phyloP scores from a whole-genome alignment of 257 asterid species.

The Handroanthus guayacan region DNA sequence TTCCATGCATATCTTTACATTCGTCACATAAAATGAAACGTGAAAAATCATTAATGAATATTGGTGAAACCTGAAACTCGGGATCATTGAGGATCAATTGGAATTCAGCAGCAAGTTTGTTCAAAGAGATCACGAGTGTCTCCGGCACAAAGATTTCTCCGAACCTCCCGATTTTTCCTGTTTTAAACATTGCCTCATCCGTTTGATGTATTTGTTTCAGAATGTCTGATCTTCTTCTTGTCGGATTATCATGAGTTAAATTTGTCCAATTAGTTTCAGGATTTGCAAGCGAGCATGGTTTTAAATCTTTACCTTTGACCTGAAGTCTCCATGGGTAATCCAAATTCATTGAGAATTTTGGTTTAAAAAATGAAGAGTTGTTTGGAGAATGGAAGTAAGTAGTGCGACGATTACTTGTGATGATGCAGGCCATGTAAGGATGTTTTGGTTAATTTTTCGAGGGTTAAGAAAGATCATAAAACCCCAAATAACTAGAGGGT shows the following conservation, averaged over 20 bases:
- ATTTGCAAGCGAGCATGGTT: neutral
- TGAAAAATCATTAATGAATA: neutral
- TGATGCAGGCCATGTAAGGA: neutral
- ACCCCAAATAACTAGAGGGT: neutral
- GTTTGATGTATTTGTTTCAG: slow-evolving; percentile 14
- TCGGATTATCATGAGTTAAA: neutral
- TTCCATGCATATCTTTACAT: too few relatives aligned
- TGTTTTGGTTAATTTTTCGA: neutral
- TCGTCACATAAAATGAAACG: neutral
- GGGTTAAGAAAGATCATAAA: neutral
- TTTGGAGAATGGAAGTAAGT: neutral
- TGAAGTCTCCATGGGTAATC: neutral
- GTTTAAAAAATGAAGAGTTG: neutral
- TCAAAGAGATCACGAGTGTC: slow-evolving; percentile 50
- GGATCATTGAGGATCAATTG: slow-evolving; percentile 41
- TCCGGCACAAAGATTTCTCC: slow-evolving; percentile 70
- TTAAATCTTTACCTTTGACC: neutral
- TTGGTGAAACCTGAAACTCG: slow-evolving; percentile 52
- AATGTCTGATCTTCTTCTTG: slow-evolving; percentile 1
- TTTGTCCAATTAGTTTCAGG: neutral
- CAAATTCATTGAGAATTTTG: neutral
- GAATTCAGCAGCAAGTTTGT: slow-evolving; percentile 55
- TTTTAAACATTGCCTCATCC: slow-evolving; percentile 4
- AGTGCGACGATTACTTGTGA: neutral
- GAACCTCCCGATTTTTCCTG: slow-evolving; percentile 55